These are phyloP conservation scores for Wickerhamomyces chaumierensis DNA, from an alignment of 805 yeast genomes.

Conservation along the genomic window DNA sequence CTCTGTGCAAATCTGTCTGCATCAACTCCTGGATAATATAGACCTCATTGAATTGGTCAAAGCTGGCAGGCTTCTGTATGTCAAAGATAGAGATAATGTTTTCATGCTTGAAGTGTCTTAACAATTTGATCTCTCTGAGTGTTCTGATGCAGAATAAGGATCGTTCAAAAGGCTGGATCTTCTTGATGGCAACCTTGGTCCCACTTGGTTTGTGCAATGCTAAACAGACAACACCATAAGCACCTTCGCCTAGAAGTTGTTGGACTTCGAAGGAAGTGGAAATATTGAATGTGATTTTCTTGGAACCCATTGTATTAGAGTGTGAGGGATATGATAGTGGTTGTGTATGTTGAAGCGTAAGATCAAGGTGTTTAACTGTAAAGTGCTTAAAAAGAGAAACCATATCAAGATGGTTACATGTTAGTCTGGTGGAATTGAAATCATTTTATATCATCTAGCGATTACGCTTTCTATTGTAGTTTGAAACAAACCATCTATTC, in stretches of 20 bases:
- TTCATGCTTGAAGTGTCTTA: constrained; percentile 88
- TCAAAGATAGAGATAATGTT: constrained; percentile 85
- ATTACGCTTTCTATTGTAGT: background rate
- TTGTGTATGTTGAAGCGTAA: background rate
- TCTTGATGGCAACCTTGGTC: constrained; percentile 89
- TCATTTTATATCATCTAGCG: background rate
- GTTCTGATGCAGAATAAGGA: constrained; percentile 85
- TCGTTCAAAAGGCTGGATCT: constrained; percentile 85
- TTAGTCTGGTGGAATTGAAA: background rate
- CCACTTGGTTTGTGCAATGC: constrained; percentile 81
- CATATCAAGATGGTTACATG: background rate
- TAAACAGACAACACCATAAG: constrained; percentile 88
- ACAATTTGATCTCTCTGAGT: constrained; percentile 74
- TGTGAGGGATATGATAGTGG: background rate
- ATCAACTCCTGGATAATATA: constrained; percentile 79
- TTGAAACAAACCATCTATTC: background rate
- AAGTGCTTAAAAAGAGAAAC: too few species aligned
- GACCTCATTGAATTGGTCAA: constrained; percentile 73
- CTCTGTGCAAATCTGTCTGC: constrained; percentile 82
- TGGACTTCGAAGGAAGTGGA: constrained; percentile 78
- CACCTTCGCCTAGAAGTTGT: constrained; percentile 89
- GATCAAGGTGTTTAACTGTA: too few species aligned
- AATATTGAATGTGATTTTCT: constrained; percentile 61
- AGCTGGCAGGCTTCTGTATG: constrained; percentile 72
- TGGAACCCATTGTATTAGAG: constrained; percentile 6